Evolutionary conservation across 768 basidiomycete genomes (phyloP).

Genomic region (Phlebiopsis flavidoalba): DNA sequence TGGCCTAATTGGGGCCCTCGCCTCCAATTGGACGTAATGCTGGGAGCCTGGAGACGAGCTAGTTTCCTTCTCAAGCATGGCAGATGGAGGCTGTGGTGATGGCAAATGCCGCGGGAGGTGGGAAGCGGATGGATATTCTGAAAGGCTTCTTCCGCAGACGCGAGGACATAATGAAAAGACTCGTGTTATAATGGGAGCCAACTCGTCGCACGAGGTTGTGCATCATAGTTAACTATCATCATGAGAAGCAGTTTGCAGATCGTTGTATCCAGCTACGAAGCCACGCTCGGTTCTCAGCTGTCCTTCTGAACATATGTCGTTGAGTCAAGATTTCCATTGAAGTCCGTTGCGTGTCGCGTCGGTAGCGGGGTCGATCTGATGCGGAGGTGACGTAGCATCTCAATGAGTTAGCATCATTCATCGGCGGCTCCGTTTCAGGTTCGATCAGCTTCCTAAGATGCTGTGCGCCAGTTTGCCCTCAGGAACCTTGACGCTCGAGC

Average conservation of each 20-base stretch:
- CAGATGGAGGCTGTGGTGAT: background rate
- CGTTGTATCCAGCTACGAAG: too few species aligned
- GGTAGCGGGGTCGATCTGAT: too few species aligned
- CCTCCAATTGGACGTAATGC: conserved; percentile 67
- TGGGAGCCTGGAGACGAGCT: conserved; percentile 4
- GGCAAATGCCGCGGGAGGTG: background rate
- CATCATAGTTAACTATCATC: too few species aligned
- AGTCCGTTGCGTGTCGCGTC: too few species aligned
- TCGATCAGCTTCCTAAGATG: background rate
- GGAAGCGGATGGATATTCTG: background rate
- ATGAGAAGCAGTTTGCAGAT: too few species aligned
- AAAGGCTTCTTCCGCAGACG: background rate
- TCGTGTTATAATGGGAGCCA: too few species aligned
- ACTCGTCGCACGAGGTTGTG: too few species aligned
- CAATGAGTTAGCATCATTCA: background rate
- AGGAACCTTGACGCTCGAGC: background rate
- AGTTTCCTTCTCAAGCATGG: conserved; percentile 2
- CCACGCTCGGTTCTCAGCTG: too few species aligned
- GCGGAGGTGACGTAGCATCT: too few species aligned
- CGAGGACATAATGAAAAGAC: background rate
- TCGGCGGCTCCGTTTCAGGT: background rate
- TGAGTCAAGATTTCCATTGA: too few species aligned
- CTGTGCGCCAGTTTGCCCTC: background rate
- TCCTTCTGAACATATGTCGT: too few species aligned
- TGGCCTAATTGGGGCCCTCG: too few species aligned